Evolutionary conservation across 139 green algal species (phyloP), one percentile per base, ranked within the genome.

Genomic region (Medakamo hakoo): DNA sequence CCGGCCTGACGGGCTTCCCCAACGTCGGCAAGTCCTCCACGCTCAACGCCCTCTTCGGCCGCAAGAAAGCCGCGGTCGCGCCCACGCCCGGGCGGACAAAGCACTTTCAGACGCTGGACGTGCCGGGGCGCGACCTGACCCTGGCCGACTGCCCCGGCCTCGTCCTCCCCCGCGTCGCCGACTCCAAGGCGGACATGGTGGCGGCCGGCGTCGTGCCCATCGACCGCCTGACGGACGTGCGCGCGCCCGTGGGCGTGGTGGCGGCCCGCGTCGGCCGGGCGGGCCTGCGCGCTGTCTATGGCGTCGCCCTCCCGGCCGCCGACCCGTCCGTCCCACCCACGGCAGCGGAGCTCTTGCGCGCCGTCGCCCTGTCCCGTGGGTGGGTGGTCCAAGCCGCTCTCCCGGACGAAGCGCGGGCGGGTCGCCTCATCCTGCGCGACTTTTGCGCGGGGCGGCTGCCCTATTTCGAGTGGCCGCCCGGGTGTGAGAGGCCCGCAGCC

Each of bases 31-130:
- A 94, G 73, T 88, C 78, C 9, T 87, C 77, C 31, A 94, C 84
- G 59, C 86, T 94, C 70, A 99, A 99, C 68, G 93, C 92, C 1
- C 73, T 99, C 21, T 91, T 95, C 74, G 92, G 92, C 4, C 68
- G 72, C 57, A 99, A 98, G 69, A 96, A 95, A 73, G 96, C 92
- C 1, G 84, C 84, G 0, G 93, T 99, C 21, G 86, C 86, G 29
- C 71, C 91, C 5, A 99, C 93, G 4, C 92, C 92, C 0, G 92
- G 92, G 68, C 98, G 97, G 72, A 99, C 92, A 27, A 98, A 99
- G 78, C 93, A 99, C 76, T 99, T 99, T 67, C 92, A 97, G 80
- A 99, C 92, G 27, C 81, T 98, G 1, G 80, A 86, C 32, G 75
- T 98, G 25, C 82, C 68, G 2, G 68, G 73, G 1, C 22, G 49